These are phyloP conservation scores for Auricularia auricula-judae DNA, from an alignment of 768 basidiomycete genomes.

Conservation along the genomic window DNA sequence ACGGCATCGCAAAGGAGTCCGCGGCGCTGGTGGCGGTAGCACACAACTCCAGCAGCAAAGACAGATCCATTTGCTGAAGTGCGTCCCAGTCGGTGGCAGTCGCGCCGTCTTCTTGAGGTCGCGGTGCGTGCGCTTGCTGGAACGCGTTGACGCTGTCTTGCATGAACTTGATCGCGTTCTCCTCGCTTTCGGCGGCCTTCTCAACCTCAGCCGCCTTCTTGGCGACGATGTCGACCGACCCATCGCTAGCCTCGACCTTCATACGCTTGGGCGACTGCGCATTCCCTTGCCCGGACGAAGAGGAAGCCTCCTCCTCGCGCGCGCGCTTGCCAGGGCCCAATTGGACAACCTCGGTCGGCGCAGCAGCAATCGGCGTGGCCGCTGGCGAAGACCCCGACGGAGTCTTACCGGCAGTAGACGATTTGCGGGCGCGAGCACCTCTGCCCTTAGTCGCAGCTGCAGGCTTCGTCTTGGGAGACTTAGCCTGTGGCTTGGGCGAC, in stretches of 20 bases:
- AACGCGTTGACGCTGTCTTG: constrained; percentile 30
- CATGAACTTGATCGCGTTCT: constrained; percentile 50
- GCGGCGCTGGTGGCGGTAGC: constrained; percentile 40
- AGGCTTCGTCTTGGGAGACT: constrained; percentile 55
- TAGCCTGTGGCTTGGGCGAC: constrained; percentile 51
- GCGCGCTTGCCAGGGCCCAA: constrained; percentile 28
- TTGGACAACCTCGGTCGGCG: constrained; percentile 6
- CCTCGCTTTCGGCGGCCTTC: constrained; percentile 53
- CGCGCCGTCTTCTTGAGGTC: constrained; percentile 17
- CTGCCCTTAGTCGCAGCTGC: constrained; percentile 30
- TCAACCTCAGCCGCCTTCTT: constrained; percentile 29
- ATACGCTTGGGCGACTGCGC: not conserved
- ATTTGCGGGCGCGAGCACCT: constrained; percentile 18
- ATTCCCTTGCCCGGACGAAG: not conserved
- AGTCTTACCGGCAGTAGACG: constrained; percentile 15
- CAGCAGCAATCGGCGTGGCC: constrained; percentile 25
- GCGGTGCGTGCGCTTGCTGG: constrained; percentile 49
- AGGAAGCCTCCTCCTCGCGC: constrained; percentile 36
- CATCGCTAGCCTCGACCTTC: constrained; percentile 32
- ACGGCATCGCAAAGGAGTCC: constrained; percentile 12
- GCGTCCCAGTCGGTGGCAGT: not conserved
- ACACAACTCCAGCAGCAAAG: constrained; percentile 51
- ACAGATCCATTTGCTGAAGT: constrained; percentile 28
- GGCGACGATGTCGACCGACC: constrained; percentile 37
- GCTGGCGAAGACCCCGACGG: constrained; percentile 19